Percentiles rank a stretch among this genome's conserved stretches.
These are phyloP conservation scores for Pichia sp. DNA, from an alignment of 1,139 yeast species.

Conservation along the genomic window DNA sequence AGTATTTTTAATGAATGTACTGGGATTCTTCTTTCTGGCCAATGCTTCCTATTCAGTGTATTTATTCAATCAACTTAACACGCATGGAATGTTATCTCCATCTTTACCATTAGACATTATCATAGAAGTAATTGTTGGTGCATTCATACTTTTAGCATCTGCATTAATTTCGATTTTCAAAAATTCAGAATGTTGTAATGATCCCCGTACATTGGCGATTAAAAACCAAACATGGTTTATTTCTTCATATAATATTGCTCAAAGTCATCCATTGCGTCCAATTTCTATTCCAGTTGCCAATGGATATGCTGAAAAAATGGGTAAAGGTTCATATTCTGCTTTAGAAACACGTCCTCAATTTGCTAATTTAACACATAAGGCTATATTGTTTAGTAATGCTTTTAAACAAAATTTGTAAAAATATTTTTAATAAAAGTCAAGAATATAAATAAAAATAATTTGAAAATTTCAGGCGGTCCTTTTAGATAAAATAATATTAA, in stretches of 20 bases:
- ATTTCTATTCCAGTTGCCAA: constrained; percentile 46
- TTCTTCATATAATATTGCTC: not conserved
- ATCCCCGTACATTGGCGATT: not conserved
- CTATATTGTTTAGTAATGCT: not conserved
- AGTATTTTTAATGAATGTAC: not conserved
- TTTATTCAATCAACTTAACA: not conserved
- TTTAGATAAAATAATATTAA: no score
- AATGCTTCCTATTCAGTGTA: not conserved
- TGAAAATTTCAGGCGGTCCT: no score
- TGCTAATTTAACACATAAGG: constrained; percentile 33
- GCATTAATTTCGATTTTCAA: constrained; percentile 27
- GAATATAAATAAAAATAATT: no score
- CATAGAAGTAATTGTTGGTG: not conserved
- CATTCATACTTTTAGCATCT: constrained; percentile 15
- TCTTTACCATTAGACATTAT: not conserved
- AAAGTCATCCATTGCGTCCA: constrained; percentile 34
- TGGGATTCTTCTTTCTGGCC: not conserved
- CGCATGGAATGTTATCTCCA: not conserved
- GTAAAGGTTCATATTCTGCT: constrained; percentile 39
- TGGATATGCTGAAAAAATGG: constrained; percentile 38
- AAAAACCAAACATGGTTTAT: not conserved
- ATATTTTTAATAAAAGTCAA: no score
- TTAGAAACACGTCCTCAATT: constrained; percentile 41
- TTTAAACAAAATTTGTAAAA: no score
- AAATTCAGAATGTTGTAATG: not conserved